These are phyloP conservation scores for Trichoderma gracile DNA, from an alignment of 2,329 filamentous ascomycete species.

Conservation along the genomic window DNA sequence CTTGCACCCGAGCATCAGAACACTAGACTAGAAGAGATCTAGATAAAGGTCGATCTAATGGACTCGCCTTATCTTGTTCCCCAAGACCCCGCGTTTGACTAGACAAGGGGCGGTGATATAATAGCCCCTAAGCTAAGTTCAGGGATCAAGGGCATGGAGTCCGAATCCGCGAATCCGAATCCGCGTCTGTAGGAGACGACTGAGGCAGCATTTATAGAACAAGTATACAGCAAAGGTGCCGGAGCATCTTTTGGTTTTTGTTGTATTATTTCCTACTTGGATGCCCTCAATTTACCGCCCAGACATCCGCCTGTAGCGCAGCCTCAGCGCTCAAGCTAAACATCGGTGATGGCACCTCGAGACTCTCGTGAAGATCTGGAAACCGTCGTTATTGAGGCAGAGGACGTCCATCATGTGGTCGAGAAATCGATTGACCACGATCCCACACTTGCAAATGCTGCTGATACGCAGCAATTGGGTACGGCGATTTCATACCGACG, in stretches of 20 bases:
- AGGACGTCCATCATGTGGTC: background rate
- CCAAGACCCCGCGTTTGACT: background rate
- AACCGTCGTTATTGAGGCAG: background rate
- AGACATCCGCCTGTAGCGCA: background rate
- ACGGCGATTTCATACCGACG: background rate
- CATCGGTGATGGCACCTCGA: background rate
- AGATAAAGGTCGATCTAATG: background rate
- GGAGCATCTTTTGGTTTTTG: background rate
- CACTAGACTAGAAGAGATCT: background rate
- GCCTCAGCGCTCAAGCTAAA: background rate
- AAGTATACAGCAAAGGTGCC: background rate
- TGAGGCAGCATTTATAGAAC: too few relatives aligned
- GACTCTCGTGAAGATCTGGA: background rate
- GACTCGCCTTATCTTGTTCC: background rate
- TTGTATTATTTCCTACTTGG: too few relatives aligned
- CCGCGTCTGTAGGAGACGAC: background rate
- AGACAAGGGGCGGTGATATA: background rate
- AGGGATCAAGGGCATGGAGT: background rate
- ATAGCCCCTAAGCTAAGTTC: background rate
- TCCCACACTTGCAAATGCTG: background rate
- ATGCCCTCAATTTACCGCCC: too few relatives aligned
- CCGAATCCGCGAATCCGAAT: constrained; percentile 2
- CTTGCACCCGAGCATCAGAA: background rate
- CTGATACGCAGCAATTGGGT: constrained; percentile 9
- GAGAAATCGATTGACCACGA: background rate